Conservation (phyloP, 768 basidiomycete genomes). For the Terana coerulea region DNA sequence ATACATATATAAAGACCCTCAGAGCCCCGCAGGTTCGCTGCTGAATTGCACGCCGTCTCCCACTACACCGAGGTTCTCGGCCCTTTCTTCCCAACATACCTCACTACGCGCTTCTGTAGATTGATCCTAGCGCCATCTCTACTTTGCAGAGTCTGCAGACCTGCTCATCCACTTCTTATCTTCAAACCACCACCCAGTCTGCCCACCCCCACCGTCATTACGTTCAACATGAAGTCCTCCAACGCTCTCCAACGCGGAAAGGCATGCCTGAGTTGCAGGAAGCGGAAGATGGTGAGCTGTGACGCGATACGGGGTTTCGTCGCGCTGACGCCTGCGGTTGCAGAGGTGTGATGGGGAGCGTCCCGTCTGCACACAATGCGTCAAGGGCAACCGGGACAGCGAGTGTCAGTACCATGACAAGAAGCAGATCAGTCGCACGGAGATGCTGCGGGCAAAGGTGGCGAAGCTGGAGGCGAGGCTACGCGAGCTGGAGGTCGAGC, state of each 20-base stretch:
- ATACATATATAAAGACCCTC: too few relatives aligned
- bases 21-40: too few relatives aligned
- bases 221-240: conserved; percentile 25
- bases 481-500: conserved; percentile 47
- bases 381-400: conserved; percentile 44
- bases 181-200: neutral
- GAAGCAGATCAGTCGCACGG: conserved; percentile 55
- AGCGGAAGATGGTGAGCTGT: conserved; percentile 34
- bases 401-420: conserved; percentile 61
- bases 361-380: conserved; percentile 54
- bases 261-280: conserved; percentile 37
- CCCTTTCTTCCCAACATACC: too few relatives aligned
- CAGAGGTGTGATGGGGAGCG: conserved; percentile 62
- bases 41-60: too few relatives aligned
- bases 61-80: too few relatives aligned
- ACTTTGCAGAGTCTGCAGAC: too few relatives aligned
- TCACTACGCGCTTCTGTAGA: too few relatives aligned
- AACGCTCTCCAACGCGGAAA: conserved; percentile 34
- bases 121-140: too few relatives aligned
- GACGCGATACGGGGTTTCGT: neutral
- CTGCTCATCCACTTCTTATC: neutral
- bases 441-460: conserved; percentile 54
- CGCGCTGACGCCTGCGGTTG: conserved; percentile 1
- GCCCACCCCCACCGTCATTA: neutral
- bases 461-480: conserved; percentile 48